Conservation (phyloP, 495 filamentous ascomycete species). For the Staphylotrichum tortipilum region DNA sequence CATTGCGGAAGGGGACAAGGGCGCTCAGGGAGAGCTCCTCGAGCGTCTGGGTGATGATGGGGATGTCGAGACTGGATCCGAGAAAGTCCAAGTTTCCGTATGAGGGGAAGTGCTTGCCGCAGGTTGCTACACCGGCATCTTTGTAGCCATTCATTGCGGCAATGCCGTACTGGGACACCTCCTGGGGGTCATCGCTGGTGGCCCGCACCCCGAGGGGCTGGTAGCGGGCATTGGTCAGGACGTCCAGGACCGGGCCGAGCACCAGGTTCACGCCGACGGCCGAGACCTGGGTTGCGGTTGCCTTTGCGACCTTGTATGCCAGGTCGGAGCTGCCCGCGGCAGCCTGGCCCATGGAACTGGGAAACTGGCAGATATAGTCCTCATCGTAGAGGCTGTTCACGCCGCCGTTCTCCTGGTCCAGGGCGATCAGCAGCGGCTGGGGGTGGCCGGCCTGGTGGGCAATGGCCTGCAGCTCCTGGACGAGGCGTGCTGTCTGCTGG, state of each 20-base stretch:
- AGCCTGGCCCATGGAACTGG: slow-evolving; percentile 82
- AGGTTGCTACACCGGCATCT: slow-evolving; percentile 72
- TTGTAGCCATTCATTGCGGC: slow-evolving; percentile 85
- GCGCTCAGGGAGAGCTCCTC: slow-evolving; percentile 79
- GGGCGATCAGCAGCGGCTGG: slow-evolving; percentile 70
- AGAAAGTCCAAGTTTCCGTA: slow-evolving; percentile 91
- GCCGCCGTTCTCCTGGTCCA: slow-evolving; percentile 92
- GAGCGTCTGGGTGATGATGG: slow-evolving; percentile 82
- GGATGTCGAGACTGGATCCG: slow-evolving; percentile 75
- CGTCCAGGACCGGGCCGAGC: slow-evolving; percentile 82
- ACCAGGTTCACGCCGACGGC: slow-evolving; percentile 88
- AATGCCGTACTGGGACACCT: slow-evolving; percentile 79
- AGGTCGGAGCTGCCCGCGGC: slow-evolving; percentile 71
- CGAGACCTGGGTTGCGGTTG: slow-evolving; percentile 76
- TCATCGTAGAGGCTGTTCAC: slow-evolving; percentile 92
- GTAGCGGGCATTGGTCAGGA: slow-evolving; percentile 78
- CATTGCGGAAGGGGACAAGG: slow-evolving; percentile 78
- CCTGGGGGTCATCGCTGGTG: slow-evolving; percentile 77
- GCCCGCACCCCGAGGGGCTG: slow-evolving; percentile 80
- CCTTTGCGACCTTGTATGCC: slow-evolving; percentile 73
- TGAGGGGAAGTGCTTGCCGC: slow-evolving; percentile 88
- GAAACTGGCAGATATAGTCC: slow-evolving; percentile 83
- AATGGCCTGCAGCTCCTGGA: slow-evolving; percentile 79
- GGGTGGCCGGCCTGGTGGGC: slow-evolving; percentile 80
- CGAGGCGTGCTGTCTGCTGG: slow-evolving; percentile 69